These are phyloP conservation scores for Ramaria rubella DNA, from an alignment of 768 basidiomycete genomes.

Conservation along the genomic window DNA sequence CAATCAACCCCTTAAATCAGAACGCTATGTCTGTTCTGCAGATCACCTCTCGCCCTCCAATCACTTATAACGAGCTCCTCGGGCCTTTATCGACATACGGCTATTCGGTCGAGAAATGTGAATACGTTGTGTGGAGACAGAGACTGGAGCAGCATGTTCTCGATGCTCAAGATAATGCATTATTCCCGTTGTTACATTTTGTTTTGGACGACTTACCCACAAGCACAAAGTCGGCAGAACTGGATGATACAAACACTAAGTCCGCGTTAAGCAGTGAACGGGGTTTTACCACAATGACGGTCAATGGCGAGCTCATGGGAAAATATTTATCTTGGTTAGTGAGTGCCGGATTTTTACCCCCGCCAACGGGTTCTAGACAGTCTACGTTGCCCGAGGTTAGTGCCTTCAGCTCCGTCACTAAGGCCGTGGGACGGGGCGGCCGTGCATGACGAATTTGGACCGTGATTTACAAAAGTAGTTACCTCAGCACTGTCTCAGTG, in stretches of 20 bases:
- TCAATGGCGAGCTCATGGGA: slow-evolving; percentile 73
- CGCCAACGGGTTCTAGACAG: slow-evolving; percentile 28
- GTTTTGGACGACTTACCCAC: slow-evolving; percentile 96
- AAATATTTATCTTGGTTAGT: slow-evolving; percentile 91
- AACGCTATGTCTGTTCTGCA: slow-evolving; percentile 61
- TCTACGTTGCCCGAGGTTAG: slow-evolving; percentile 4
- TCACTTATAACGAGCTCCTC: slow-evolving; percentile 85
- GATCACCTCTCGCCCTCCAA: slow-evolving; percentile 77
- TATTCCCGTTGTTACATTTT: slow-evolving; percentile 95
- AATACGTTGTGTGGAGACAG: slow-evolving; percentile 88
- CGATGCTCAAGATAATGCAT: slow-evolving; percentile 90
- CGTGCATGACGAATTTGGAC: background rate
- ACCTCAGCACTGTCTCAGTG: too few relatives aligned
- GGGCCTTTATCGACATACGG: slow-evolving; percentile 71
- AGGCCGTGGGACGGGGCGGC: slow-evolving; percentile 5
- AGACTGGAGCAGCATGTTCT: slow-evolving; percentile 93
- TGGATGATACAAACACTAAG: slow-evolving; percentile 83
- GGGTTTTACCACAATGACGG: slow-evolving; percentile 39
- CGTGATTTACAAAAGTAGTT: too few relatives aligned
- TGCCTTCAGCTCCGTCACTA: background rate
- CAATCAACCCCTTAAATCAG: slow-evolving; percentile 45
- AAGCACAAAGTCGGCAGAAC: slow-evolving; percentile 86
- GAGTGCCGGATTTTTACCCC: slow-evolving; percentile 70
- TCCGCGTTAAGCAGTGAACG: slow-evolving; percentile 46
- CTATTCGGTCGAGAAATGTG: slow-evolving; percentile 68